Base-by-base conservation (phyloP, 2,329 filamentous ascomycete genomes). In the Talaromyces albobiverticillius region DNA sequence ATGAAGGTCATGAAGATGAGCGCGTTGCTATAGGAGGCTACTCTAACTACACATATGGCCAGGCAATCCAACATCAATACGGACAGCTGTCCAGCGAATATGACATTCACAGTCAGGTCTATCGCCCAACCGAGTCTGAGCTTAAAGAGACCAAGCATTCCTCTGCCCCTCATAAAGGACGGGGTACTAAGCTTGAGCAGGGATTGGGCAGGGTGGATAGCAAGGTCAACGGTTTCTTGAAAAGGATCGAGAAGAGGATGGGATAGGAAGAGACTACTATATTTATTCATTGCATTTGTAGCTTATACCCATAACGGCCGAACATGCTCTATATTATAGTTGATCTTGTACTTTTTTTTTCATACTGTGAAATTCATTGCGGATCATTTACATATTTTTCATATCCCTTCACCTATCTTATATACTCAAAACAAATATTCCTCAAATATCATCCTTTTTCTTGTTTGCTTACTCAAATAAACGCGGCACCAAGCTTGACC, bases 21-120 rank as follows among this genome's bases (percentile, higher is more conserved):
- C 51, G 63, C 45, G 57, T 62, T 45, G 55, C 60, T 23, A 51
- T 70, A 22, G 70, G 68, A 16, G 73, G 74, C 2, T 76, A 75
- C 59, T 71, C 72, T 9, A 68, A 68, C 38, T 76, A 73, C 57
- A 67, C 70, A 11, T 77, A 78, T 59, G 67, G 64, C n/a, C 69
- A 72, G 42, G 57, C 65, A 4, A 64, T 62, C 4, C 60, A 55
- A 20, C 58, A 59, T 22, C 58, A 60, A 49, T 46, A 57, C 47
- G 56, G 55, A n/a, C 57, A 57, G 7, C 52, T 31, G 40, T 56
- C 50, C 56, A 68, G 60, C 13, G 69, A 70, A 34, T 78, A 76
- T 54, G 70, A 74, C 56, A 62, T 78, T 9, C 76, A 79, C 60
- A 70, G 62, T 38, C 76, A 78, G 57, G 61, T 77, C 13, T 79